A percentile compares a stretch with the other conserved stretches of the same genome.
phyloP scores from a whole-genome alignment of 495 filamentous ascomycete species.

The Penicillium samsonianum region DNA sequence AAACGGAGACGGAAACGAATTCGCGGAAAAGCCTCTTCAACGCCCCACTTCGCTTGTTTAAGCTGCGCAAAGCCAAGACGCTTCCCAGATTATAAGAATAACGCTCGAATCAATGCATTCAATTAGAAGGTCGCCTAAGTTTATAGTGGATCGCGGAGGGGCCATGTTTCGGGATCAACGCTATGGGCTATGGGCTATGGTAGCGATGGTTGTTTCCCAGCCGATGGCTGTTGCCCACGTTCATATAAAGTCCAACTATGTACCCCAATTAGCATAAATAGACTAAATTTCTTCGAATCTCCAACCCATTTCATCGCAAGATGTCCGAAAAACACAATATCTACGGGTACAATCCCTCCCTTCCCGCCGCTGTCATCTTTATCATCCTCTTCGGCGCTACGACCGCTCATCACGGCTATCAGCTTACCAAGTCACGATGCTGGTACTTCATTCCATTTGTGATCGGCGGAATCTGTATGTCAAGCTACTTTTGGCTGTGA shows the following conservation, averaged over 20 bases:
- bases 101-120: constrained; percentile 4
- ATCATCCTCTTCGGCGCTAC: constrained; percentile 23
- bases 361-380: constrained; percentile 27
- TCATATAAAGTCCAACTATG: constrained; percentile 1
- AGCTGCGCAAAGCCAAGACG: constrained; percentile 1
- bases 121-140: background rate
- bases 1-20: constrained; percentile 23
- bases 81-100: background rate
- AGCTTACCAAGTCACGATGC: constrained; percentile 26
- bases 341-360: constrained; percentile 30
- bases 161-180: background rate
- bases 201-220: background rate
- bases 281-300: background rate
- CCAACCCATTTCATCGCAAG: background rate
- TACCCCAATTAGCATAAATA: background rate
- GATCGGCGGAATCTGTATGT: constrained; percentile 31
- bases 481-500: too few species aligned
- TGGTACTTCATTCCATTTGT: constrained; percentile 36
- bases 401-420: constrained; percentile 20
- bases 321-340: constrained; percentile 24
- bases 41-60: constrained; percentile 3
- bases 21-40: constrained; percentile 3
- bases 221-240: background rate
- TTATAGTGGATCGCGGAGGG: constrained; percentile 7
- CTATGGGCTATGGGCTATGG: background rate